Evolutionary conservation across 495 filamentous ascomycete genomes (phyloP).

Genomic region (Tetracladium marchalianum): DNA sequence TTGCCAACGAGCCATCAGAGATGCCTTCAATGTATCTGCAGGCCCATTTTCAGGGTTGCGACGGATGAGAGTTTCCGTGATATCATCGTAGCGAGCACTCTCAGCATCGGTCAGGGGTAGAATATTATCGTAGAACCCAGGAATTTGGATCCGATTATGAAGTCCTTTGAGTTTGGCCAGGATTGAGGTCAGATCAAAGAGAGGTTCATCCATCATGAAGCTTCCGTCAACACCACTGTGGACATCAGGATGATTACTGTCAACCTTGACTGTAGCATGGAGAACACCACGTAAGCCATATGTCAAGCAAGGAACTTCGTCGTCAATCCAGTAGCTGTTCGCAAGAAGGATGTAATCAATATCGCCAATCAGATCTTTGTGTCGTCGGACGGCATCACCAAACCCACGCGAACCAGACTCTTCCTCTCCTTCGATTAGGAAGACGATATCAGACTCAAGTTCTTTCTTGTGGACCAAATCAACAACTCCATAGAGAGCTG

Average conservation of each 20-base stretch:
- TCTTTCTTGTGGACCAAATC: slow-evolving; percentile 70
- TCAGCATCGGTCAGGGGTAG: slow-evolving; percentile 66
- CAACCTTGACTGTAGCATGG: slow-evolving; percentile 79
- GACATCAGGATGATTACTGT: slow-evolving; percentile 77
- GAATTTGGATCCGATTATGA: slow-evolving; percentile 51
- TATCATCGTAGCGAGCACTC: slow-evolving; percentile 72
- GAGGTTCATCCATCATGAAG: slow-evolving; percentile 72
- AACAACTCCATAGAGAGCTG: slow-evolving; percentile 84
- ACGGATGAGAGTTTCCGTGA: slow-evolving; percentile 62
- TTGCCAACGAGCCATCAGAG: slow-evolving; percentile 89
- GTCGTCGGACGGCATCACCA: slow-evolving; percentile 59
- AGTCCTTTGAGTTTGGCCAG: slow-evolving; percentile 67
- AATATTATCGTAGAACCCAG: slow-evolving; percentile 77
- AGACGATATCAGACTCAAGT: slow-evolving; percentile 78
- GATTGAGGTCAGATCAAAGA: slow-evolving; percentile 80
- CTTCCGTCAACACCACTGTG: slow-evolving; percentile 95
- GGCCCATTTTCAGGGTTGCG: slow-evolving; percentile 59
- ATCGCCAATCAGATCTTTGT: slow-evolving; percentile 77
- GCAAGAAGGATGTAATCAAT: slow-evolving; percentile 91
- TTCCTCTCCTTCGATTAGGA: slow-evolving; percentile 94
- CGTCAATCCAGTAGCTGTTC: slow-evolving; percentile 97
- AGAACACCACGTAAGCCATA: slow-evolving; percentile 94
- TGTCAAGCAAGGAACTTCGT: slow-evolving; percentile 88
- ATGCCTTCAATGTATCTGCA: slow-evolving; percentile 56
- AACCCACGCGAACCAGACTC: slow-evolving; percentile 91